Conservation (phyloP, 2,329 filamentous ascomycete genomes). For the Aspergillus ochraceus region DNA sequence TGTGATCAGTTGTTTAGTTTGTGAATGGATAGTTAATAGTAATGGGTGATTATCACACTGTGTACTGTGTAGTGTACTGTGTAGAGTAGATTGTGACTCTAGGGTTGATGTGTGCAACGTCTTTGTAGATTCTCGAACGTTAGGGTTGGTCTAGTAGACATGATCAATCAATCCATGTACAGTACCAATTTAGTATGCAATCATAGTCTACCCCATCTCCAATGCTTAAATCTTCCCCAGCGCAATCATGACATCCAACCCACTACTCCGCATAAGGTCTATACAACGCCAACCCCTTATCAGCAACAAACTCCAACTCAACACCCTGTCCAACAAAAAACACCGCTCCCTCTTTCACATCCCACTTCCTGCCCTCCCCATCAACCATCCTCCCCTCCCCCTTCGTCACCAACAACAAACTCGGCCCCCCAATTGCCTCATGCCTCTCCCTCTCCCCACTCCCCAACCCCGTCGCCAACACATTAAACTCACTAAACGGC, state of each 20-base stretch:
- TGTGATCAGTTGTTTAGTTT: too few relatives aligned
- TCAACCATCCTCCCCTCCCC: slow-evolving; percentile 59
- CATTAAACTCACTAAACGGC: slow-evolving; percentile 70
- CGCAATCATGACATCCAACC: neutral
- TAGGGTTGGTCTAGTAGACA: too few relatives aligned
- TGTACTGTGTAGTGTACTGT: too few relatives aligned
- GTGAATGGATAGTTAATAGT: too few relatives aligned
- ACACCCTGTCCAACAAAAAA: slow-evolving; percentile 66
- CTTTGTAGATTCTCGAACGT: too few relatives aligned
- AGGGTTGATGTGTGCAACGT: too few relatives aligned
- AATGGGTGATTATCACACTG: too few relatives aligned
- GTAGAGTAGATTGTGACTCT: too few relatives aligned
- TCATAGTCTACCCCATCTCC: neutral
- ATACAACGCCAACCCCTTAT: slow-evolving; percentile 49
- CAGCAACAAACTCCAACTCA: slow-evolving; percentile 48
- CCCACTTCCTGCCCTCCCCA: slow-evolving; percentile 51
- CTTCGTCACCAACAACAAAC: slow-evolving; percentile 62
- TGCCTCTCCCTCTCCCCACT: slow-evolving; percentile 61
- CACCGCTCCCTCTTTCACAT: slow-evolving; percentile 62
- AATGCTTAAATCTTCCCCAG: neutral
- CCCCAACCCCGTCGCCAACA: slow-evolving; percentile 61
- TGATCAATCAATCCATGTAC: too few relatives aligned
- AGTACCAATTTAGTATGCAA: too few relatives aligned
- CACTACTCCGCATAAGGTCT: slow-evolving; percentile 44
- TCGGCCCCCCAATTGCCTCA: slow-evolving; percentile 58